Conservation (phyloP, 352 stramenopile genomes). For the Phytopythium chamaehyphon region DNA sequence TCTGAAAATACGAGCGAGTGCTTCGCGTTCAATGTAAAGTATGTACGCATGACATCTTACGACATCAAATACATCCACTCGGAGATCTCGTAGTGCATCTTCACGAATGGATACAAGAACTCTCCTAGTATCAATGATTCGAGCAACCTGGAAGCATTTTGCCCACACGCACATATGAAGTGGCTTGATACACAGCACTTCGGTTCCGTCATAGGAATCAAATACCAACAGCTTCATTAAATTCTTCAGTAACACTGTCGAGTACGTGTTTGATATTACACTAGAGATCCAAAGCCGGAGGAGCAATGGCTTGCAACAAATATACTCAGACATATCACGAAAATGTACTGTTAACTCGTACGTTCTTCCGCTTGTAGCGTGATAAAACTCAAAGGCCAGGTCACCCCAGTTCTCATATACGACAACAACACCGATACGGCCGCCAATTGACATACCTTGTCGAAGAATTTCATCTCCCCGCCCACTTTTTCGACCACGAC, state of each 20-base stretch:
- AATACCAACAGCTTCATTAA: conserved; percentile 41
- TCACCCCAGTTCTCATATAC: conserved; percentile 83
- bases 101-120: conserved; percentile 48
- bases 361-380: conserved; percentile 25
- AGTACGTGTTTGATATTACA: conserved; percentile 71
- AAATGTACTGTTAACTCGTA: conserved; percentile 31
- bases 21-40: conserved; percentile 46
- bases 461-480: conserved; percentile 69
- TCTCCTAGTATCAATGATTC: conserved; percentile 31
- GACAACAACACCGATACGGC: conserved; percentile 42
- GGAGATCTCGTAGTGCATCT: conserved; percentile 35
- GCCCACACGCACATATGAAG: conserved; percentile 3
- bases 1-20: conserved; percentile 30
- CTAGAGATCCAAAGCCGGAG: conserved; percentile 63
- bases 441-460: conserved; percentile 40
- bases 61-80: conserved; percentile 41
- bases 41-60: conserved; percentile 29
- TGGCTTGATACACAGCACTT: conserved; percentile 14
- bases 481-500: conserved; percentile 52
- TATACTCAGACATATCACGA: conserved; percentile 25
- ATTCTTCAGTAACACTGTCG: conserved; percentile 30
- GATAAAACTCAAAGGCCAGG: conserved; percentile 50
- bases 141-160: conserved; percentile 25
- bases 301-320: conserved; percentile 32
- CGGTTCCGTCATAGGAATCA: background rate